Percentiles rank a stretch among this genome's conserved stretches.
Conservation (phyloP, 495 filamentous ascomycete species). For the Rostrohypoxylon terebratum region DNA sequence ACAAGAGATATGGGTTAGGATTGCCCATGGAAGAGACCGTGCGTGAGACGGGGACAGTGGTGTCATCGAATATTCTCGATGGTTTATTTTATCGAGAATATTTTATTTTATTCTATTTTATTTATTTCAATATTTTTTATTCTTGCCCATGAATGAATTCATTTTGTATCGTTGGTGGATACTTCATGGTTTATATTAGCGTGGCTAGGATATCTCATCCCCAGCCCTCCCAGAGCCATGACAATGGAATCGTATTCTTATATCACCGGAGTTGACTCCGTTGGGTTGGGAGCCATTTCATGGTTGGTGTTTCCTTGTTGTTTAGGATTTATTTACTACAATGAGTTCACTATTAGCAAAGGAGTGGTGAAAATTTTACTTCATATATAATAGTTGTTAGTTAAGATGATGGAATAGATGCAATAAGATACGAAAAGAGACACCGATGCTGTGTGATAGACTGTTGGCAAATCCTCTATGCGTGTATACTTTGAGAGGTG, state of each 20-base stretch:
- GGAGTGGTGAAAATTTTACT: not conserved
- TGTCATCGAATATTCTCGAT: constrained; percentile 14
- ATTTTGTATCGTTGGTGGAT: constrained; percentile 9
- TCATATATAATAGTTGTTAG: not conserved
- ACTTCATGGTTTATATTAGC: constrained; percentile 3
- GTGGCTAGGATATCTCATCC: constrained; percentile 6
- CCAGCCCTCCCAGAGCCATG: not conserved
- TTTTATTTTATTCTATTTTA: constrained; percentile 21
- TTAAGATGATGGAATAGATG: not conserved
- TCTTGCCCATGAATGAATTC: not conserved
- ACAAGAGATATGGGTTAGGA: constrained; percentile 32
- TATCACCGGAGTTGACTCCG: not conserved
- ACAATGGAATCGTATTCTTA: constrained; percentile 10
- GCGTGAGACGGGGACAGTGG: constrained; percentile 32
- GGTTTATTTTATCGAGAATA: constrained; percentile 14
- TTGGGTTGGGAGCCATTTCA: not conserved
- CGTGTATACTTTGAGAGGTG: not conserved
- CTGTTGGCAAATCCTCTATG: not conserved
- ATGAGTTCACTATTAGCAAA: not conserved
- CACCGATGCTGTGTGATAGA: not conserved
- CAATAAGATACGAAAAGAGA: constrained; percentile 9
- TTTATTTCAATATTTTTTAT: constrained; percentile 22
- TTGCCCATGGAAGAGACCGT: constrained; percentile 24
- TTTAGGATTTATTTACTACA: not conserved
- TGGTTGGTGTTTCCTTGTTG: not conserved